Base-by-base conservation (phyloP, 495 filamentous ascomycete genomes). In the Bacidia gigantensis region DNA sequence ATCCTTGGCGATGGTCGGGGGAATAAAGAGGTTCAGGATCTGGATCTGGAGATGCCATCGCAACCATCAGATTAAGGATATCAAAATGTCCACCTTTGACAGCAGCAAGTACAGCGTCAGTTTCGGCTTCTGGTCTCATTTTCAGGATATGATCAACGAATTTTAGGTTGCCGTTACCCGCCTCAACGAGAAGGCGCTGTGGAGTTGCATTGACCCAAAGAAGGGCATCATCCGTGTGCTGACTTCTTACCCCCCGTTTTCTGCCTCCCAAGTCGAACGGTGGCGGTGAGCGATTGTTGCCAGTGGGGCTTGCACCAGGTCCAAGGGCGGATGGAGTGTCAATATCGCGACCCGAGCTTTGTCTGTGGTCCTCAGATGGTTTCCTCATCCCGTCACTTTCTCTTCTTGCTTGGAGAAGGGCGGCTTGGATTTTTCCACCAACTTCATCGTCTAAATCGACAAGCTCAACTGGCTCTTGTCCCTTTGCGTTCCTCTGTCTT, bases 11-110 rank as follows among this genome's bases (percentile, higher is more conserved):
- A 41, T 73, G 71, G 21, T 69, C 68, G 17, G 59, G 57, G 25
- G 67, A 67, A 21, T 66, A 58, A 12, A 77, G 51, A 3, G 86
- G 83, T 5, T 76, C 72, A 0, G 90, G 92, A 62, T 94, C 89
- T 2, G 86, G 80, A 56, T 94, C 80, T 17, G 82, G 81, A 49
- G 74, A 72, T 1, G 87, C 86, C 59, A 94, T 76, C 5, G 86
- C 93, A 52, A 97, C 70, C 47, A 97, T 72, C 38, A 95, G 72
- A 60, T 86, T 85, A 42, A 97, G 74, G 12, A 94, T 84, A 29
- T 87, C 80, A 53, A 84, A 81, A 60, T 98, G 90, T 1, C 90
- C 90, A 42, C 88, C 92, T 60, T 84, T 82, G n/a, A 90, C 89
- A 7, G 92, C 93, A 49, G 85, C 86, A 46, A 93, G 84, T 59